These are phyloP conservation scores for Kodamaea restingae DNA, from an alignment of 805 yeast species.

Conservation along the genomic window DNA sequence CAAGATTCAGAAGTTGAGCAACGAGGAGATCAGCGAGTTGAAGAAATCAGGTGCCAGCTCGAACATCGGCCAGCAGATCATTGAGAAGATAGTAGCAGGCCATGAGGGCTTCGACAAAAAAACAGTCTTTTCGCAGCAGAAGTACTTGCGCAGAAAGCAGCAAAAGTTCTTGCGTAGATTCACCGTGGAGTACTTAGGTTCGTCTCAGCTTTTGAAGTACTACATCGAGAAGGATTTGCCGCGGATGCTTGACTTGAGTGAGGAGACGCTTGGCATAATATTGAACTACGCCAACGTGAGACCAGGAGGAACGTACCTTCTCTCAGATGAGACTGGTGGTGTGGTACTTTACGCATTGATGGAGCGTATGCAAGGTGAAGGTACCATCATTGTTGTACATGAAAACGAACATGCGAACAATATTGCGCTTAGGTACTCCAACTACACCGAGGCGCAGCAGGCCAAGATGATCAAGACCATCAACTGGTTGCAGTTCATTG, in stretches of 20 bases:
- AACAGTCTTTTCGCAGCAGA: constrained; percentile 85
- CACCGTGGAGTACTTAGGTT: constrained; percentile 71
- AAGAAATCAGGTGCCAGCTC: constrained; percentile 65
- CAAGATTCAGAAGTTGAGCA: constrained; percentile 65
- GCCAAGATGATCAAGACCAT: constrained; percentile 60
- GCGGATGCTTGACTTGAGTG: constrained; percentile 73
- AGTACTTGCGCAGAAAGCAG: constrained; percentile 86
- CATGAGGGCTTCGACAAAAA: constrained; percentile 87
- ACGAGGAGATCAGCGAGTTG: constrained; percentile 79
- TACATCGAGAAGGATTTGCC: constrained; percentile 74
- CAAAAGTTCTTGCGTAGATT: constrained; percentile 85
- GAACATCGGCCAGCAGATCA: constrained; percentile 68
- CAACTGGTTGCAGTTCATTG: constrained; percentile 74
- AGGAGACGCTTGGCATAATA: constrained; percentile 76
- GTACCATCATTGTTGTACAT: constrained; percentile 66
- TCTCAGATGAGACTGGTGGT: constrained; percentile 94
- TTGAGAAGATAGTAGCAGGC: constrained; percentile 74
- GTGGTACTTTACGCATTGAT: constrained; percentile 77
- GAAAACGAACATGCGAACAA: constrained; percentile 92
- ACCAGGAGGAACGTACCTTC: constrained; percentile 85
- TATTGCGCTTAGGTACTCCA: constrained; percentile 63
- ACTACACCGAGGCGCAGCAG: constrained; percentile 52
- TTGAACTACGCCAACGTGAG: constrained; percentile 76
- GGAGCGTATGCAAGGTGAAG: constrained; percentile 85
- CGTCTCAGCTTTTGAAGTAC: constrained; percentile 67